Evolutionary conservation across 2,329 filamentous ascomycete genomes (phyloP), one percentile per base, ranked within the genome.

Genomic region (Curvularia verruculosa): DNA sequence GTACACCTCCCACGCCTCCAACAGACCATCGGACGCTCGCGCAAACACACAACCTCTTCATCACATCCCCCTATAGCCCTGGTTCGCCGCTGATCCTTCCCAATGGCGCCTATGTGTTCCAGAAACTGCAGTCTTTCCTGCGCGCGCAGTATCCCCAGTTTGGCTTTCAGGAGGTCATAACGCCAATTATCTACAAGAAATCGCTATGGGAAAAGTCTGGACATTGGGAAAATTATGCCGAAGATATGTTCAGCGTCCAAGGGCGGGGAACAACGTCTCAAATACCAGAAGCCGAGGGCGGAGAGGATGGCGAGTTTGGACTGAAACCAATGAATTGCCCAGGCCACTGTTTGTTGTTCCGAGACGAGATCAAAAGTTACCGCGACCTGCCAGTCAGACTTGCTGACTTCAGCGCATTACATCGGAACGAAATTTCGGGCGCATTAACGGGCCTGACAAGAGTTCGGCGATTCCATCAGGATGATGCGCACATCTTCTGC

Each of bases 251-350:
- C 76, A 88, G 89, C 52, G 92, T 96, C 26, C 86, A 79, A 21
- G 82, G 82, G 1, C 80, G 83, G 15, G 81, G 80, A n/a, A 77
- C 79, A 31, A 78, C 72, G 21, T 79, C 79, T 3, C 71, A 79
- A 44, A 71, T 61, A n/a, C 69, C 78, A 31, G 77, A 77, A 5
- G 75, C 74, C 2, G 81, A 85, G 58, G 61, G 75, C 7, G 82
- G 80, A 19, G 85, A 87, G 59, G 86, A 89, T 60, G 87, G 88
- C 62, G 89, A 90, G 60, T 96, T 91, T 76, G 91, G 90, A 18
- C 79, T 96, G 65, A 96, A 96, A 76, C 92, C 92, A 13, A 96
- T 96, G 92, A 96, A 96, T 73, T 96, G 92, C 72, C 92, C 92
- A 0, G 92, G 91, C 3, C 92, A 96, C 76, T 96, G 91, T 73